Conservation (phyloP, 2,329 filamentous ascomycete species). For the Aspergillus carbonarius region DNA sequence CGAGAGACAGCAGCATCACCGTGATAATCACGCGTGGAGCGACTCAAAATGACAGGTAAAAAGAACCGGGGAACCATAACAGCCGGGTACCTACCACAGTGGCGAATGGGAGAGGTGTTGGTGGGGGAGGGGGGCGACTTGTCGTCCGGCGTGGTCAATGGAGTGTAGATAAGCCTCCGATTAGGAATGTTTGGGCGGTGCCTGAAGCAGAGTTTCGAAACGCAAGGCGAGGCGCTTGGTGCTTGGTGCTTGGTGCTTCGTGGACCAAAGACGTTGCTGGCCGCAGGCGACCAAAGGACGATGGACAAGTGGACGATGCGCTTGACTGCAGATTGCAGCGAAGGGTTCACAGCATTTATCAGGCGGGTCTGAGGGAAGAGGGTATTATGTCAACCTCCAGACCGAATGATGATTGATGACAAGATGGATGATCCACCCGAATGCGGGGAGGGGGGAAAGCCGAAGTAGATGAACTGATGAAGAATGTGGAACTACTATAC, state of each 20-base stretch:
- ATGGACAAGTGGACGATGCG: slow-evolving; percentile 22
- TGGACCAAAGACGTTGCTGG: slow-evolving; percentile 1
- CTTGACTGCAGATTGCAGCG: slow-evolving; percentile 14
- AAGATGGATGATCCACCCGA: slow-evolving; percentile 4
- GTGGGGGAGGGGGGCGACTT: slow-evolving; percentile 1
- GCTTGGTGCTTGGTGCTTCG: neutral
- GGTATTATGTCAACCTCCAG: neutral
- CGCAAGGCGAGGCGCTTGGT: slow-evolving; percentile 2
- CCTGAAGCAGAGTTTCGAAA: slow-evolving; percentile 2
- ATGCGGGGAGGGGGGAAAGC: neutral
- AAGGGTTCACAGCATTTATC: slow-evolving; percentile 12
- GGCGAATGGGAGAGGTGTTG: slow-evolving; percentile 4
- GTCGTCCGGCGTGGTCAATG: slow-evolving; percentile 6
- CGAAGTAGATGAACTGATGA: neutral
- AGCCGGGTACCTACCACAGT: slow-evolving; percentile 9
- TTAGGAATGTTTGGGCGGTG: slow-evolving; percentile 1
- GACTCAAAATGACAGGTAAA: slow-evolving; percentile 6
- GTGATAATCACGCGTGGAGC: slow-evolving; percentile 6
- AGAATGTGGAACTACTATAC: neutral
- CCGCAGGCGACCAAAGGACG: slow-evolving; percentile 15
- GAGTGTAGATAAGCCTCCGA: neutral
- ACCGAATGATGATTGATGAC: slow-evolving; percentile 4
- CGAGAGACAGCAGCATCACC: neutral
- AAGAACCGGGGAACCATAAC: slow-evolving; percentile 12
- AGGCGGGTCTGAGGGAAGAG: neutral